Evolutionary conservation across 1,284 basidiomycete species (phyloP).

Genomic region (Somion occarium): DNA sequence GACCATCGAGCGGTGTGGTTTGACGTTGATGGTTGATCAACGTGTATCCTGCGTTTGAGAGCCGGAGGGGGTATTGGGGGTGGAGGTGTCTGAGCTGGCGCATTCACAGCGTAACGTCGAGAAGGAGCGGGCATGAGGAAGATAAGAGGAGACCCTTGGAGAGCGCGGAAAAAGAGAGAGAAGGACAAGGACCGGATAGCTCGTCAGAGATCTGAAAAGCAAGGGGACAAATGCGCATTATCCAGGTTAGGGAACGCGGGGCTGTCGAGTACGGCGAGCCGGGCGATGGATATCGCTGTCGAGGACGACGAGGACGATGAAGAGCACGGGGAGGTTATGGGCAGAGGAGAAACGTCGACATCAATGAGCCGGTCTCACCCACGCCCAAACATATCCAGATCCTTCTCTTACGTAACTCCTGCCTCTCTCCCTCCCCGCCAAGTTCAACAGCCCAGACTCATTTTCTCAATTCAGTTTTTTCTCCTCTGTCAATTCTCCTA

Average conservation of each 20-base stretch:
- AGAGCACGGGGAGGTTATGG: conserved; percentile 9
- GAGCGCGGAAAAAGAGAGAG: conserved; percentile 18
- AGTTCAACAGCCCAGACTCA: neutral
- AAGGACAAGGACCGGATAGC: conserved; percentile 9
- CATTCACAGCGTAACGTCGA: conserved; percentile 26
- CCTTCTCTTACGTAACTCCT: conserved; percentile 1
- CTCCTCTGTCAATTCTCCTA: neutral
- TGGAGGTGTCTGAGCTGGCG: conserved; percentile 34
- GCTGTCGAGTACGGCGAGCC: conserved; percentile 9
- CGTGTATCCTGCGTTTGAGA: conserved; percentile 24
- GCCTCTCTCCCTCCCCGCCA: neutral
- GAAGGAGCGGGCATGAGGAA: conserved; percentile 30
- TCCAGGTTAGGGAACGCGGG: conserved; percentile 26
- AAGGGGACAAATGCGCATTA: conserved; percentile 36
- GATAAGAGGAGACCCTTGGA: conserved; percentile 11
- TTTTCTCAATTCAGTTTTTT: neutral
- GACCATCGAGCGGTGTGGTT: conserved; percentile 15
- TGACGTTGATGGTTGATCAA: conserved; percentile 8
- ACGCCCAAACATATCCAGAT: neutral
- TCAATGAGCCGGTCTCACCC: neutral
- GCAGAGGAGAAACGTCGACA: conserved; percentile 1
- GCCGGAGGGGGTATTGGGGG: conserved; percentile 21
- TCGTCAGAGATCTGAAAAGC: conserved; percentile 20
- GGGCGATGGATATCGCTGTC: conserved; percentile 11
- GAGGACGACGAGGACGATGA: conserved; percentile 12